Evolutionary conservation across 306 rosid species (phyloP), one percentile per base, ranked within the genome.

Genomic region (Amphicarpaea edgeworthii): DNA sequence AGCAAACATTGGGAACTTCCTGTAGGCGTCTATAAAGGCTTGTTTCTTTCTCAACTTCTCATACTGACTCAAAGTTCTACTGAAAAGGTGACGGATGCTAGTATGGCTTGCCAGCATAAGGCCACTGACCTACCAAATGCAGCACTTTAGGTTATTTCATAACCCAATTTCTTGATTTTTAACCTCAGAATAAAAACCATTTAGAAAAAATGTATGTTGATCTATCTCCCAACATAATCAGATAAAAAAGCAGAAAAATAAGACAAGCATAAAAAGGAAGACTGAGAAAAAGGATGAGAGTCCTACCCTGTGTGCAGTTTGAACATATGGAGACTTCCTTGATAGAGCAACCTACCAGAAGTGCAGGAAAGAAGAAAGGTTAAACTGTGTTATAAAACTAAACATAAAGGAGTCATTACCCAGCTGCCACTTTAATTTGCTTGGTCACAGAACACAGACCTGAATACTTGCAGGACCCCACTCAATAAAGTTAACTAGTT

Each of bases 391-490:
- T 50, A 74, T 32, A 61, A 34, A 75, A 53, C 15, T 58, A 57
- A 53, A 46, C 24, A 72, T 30, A 51, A 71, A 54, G 47, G 47
- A 74, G 70, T 55, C 37, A 45, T 34, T 8, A 76, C 70, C 54
- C 53, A 75, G 50, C 68, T 28, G 37, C 54, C 37, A 54, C 21
- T 30, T 28, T 30, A 47, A 76, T 20, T 76, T 72, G 57, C 58
- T 66, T 68, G 23, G 24, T 57, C 73, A 72, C 69, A 42, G 66
- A 34, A 64, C 59, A 67, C 70, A 79, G 24, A 95, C 99, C 96
- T 95, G 99, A 77, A 95, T 95, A 79, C 99, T 95, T 42, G 99
- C 99, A 68, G 99, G 99, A 55, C 99, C 99, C 99, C 99, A 95
- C 78, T 95, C 97, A 73, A 95, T 92, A 79, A 95, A 95, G 89